phyloP scores from a whole-genome alignment of 768 basidiomycete species.

The Trametes villosa region DNA sequence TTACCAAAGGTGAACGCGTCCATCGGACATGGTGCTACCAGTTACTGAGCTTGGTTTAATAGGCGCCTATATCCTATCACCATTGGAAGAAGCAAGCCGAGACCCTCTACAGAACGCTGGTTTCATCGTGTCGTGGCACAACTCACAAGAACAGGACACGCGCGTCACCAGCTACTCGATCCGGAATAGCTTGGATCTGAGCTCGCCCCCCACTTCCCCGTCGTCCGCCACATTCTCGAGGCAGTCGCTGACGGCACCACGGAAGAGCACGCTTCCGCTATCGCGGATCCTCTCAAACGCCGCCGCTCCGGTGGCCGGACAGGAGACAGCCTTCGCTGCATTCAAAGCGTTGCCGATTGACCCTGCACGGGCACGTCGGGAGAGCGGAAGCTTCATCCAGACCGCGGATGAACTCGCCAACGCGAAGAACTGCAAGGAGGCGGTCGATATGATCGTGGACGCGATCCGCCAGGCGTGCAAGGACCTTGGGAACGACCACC shows the following conservation, averaged over 20 bases:
- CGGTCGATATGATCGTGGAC: conserved; percentile 74
- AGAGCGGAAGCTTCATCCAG: conserved; percentile 56
- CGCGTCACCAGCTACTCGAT: conserved; percentile 86
- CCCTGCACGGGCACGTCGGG: conserved; percentile 52
- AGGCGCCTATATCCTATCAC: conserved; percentile 97
- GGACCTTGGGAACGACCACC: conserved; percentile 55
- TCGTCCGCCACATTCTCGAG: conserved; percentile 12
- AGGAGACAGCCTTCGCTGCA: conserved; percentile 61
- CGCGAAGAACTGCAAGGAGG: conserved; percentile 75
- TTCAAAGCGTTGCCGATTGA: conserved; percentile 84
- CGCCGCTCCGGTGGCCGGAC: conserved; percentile 36
- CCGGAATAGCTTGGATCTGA: conserved; percentile 59
- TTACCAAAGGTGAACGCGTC: conserved; percentile 69
- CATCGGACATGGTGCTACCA: too few relatives aligned
- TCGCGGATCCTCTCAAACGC: conserved; percentile 43
- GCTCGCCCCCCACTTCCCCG: conserved; percentile 28
- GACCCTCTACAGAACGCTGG: conserved; percentile 90
- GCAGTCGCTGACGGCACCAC: conserved; percentile 14
- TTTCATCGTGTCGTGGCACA: conserved; percentile 81
- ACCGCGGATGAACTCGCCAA: conserved; percentile 63
- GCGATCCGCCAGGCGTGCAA: conserved; percentile 69
- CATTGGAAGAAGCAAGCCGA: conserved; percentile 89
- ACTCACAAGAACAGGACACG: conserved; percentile 64
- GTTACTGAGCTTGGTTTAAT: not conserved
- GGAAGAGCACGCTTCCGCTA: conserved; percentile 28